These are phyloP conservation scores for Stellera chamaejasme DNA, from an alignment of 345 rosid genomes.

Conservation along the genomic window DNA sequence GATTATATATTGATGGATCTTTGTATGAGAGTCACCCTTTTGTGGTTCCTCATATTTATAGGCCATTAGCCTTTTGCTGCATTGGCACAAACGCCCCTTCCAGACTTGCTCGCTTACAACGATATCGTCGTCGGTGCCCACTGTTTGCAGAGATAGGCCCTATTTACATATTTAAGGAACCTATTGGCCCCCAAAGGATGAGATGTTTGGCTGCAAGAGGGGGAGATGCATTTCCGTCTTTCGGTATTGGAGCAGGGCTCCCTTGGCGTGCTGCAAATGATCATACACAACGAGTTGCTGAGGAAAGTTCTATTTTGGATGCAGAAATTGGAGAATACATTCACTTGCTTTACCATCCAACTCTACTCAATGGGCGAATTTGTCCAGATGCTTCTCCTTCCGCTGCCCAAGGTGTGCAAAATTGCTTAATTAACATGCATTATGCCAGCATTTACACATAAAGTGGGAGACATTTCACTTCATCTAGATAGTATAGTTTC, in stretches of 20 bases:
- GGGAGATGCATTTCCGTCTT: conserved; percentile 84
- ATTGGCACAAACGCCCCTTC: conserved; percentile 98
- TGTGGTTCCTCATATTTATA: conserved; percentile 90
- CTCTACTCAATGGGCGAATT: conserved; percentile 76
- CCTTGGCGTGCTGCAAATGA: conserved; percentile 92
- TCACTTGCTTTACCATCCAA: conserved; percentile 92
- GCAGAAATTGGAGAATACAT: conserved; percentile 78
- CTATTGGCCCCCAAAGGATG: conserved; percentile 94
- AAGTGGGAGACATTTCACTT: too few species aligned
- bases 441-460: too few species aligned
- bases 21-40: conserved; percentile 88
- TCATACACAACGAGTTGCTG: conserved; percentile 43
- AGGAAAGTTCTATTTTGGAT: conserved; percentile 80
- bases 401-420: conserved; percentile 76
- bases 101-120: conserved; percentile 95
- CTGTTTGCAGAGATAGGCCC: conserved; percentile 99
- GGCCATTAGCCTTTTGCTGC: conserved; percentile 96
- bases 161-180: conserved; percentile 88
- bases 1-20: conserved; percentile 88
- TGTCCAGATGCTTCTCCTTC: conserved; percentile 96
- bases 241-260: conserved; percentile 90
- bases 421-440: conserved; percentile 1
- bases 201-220: conserved; percentile 88
- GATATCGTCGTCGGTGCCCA: conserved; percentile 97
- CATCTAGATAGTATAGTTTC: too few species aligned